A percentile compares a stretch with the other conserved stretches of the same genome.
Evolutionary conservation across 23 red algal species (phyloP).

Genomic region (Gracilaria caudata): DNA sequence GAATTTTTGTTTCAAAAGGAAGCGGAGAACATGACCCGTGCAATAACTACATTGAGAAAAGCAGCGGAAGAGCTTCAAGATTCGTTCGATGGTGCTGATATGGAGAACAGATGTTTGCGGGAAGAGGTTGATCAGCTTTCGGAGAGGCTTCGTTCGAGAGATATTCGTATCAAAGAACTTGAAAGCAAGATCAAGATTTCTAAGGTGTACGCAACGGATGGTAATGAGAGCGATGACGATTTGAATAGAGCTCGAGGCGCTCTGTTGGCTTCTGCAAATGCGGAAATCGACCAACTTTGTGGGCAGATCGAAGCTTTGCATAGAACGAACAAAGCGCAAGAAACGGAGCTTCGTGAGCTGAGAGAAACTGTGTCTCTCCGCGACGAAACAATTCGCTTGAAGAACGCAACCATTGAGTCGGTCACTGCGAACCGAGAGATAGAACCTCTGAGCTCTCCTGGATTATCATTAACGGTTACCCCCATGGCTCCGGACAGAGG

Average conservation of each 20-base stretch:
- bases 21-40: conserved; percentile 32
- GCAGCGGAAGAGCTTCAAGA: conserved; percentile 28
- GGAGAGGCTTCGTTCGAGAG: conserved; percentile 11
- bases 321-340: conserved; percentile 23
- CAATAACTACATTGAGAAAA: background rate
- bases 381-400: conserved; percentile 38
- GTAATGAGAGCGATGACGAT: conserved; percentile 31
- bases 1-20: conserved; percentile 27
- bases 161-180: conserved; percentile 23
- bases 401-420: conserved; percentile 18
- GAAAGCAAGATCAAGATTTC: conserved; percentile 32
- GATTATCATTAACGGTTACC: conserved; percentile 12
- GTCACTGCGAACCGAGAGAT: conserved; percentile 21
- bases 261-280: conserved; percentile 53
- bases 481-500: conserved; percentile 14
- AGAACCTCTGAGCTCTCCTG: conserved; percentile 7
- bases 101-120: conserved; percentile 8
- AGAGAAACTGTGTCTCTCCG: conserved; percentile 39
- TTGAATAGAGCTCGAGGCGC: conserved; percentile 28
- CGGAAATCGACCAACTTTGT: conserved; percentile 56
- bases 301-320: conserved; percentile 54
- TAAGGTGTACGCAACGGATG: conserved; percentile 7
- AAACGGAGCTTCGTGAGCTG: conserved; percentile 51
- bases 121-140: conserved; percentile 7
- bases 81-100: conserved; percentile 24